These are phyloP conservation scores for Haplosporangium gracile DNA, from an alignment of 192 early-diverging fungal species.

Conservation along the genomic window DNA sequence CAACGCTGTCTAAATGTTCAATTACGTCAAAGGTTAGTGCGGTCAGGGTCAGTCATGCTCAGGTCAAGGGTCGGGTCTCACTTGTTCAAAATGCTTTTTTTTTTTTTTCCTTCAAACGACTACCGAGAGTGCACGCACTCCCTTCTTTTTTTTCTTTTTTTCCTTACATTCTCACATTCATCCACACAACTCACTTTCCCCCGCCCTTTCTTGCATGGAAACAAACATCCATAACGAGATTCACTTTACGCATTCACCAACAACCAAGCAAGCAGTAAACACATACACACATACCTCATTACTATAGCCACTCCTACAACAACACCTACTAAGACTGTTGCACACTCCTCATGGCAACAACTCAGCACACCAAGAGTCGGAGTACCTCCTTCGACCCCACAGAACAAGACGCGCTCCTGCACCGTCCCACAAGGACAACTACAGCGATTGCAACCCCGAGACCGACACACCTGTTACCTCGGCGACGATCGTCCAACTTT, in stretches of 20 bases:
- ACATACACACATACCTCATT: background rate
- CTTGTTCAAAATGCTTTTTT: background rate
- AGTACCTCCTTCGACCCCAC: background rate
- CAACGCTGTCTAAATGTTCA: background rate
- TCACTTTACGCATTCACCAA: background rate
- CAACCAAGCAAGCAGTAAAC: background rate
- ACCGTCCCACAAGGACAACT: background rate
- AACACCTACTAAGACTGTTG: background rate
- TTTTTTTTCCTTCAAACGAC: background rate
- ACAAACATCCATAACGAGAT: background rate
- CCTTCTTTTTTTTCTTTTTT: background rate
- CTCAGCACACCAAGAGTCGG: background rate
- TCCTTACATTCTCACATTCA: too few species aligned
- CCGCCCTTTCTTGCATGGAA: too few species aligned
- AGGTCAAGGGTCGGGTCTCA: background rate
- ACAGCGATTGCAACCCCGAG: background rate
- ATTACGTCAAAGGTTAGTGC: constrained; percentile 6
- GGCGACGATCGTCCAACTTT: constrained; percentile 1
- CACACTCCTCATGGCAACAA: background rate
- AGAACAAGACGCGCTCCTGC: constrained; percentile 7
- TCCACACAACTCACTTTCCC: background rate
- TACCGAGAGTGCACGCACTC: background rate
- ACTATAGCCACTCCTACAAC: background rate
- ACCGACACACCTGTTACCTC: background rate
- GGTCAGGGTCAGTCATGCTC: background rate